Percentiles rank a stretch among this genome's conserved stretches.
Evolutionary conservation across 176 grass and related monocot genomes (phyloP).

Genomic region (Carex myosuroides): DNA sequence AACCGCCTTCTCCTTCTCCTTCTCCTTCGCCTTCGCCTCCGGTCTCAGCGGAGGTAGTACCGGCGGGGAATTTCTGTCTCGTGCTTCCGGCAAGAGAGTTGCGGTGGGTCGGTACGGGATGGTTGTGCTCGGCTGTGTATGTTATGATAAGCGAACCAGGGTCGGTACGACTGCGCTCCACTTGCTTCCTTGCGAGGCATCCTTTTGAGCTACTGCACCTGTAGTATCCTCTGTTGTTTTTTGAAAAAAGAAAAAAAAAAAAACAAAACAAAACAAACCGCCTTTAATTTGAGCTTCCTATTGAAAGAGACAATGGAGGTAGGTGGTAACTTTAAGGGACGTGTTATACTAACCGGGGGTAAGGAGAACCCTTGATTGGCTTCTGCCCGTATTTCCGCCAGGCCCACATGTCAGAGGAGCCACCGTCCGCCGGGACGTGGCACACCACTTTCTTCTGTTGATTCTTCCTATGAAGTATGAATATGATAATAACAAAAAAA

Average conservation of each 20-base stretch:
- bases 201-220: slow-evolving; percentile 62
- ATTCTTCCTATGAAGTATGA: slow-evolving; percentile 54
- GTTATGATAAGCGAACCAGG: slow-evolving; percentile 44
- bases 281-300: not conserved
- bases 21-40: not conserved
- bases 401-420: slow-evolving; percentile 64
- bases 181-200: slow-evolving; percentile 64
- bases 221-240: slow-evolving; percentile 56
- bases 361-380: slow-evolving; percentile 86
- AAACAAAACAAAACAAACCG: not conserved
- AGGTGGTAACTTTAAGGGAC: not conserved
- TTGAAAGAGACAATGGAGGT: not conserved
- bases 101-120: slow-evolving; percentile 53
- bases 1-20: not conserved
- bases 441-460: slow-evolving; percentile 45
- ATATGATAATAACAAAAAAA: not conserved
- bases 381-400: slow-evolving; percentile 99
- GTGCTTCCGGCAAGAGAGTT: slow-evolving; percentile 80
- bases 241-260: too few species aligned
- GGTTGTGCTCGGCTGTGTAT: slow-evolving; percentile 79
- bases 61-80: slow-evolving; percentile 19
- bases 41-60: not conserved
- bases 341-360: slow-evolving; percentile 38
- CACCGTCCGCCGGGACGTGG: slow-evolving; percentile 36
- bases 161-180: slow-evolving; percentile 62